phyloP scores from a whole-genome alignment of 176 grass and related monocot genomes.

The Triticum dicoccoides region DNA sequence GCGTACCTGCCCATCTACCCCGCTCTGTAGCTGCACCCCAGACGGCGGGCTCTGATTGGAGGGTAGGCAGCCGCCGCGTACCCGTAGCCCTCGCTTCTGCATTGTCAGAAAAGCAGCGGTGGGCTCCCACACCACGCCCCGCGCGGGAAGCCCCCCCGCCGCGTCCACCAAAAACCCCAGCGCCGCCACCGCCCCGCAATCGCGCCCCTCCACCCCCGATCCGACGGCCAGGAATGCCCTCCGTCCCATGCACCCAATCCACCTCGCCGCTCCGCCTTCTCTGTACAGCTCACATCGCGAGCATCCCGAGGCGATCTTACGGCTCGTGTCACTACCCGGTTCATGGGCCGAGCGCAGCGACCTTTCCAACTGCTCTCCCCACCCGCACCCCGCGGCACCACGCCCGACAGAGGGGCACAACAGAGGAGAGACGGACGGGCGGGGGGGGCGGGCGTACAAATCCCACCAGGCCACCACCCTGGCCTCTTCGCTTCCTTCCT shows the following conservation, averaged over 20 bases:
- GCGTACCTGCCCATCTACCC: not conserved
- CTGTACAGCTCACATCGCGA: not conserved
- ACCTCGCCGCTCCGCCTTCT: rapidly evolving
- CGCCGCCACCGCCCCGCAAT: not conserved
- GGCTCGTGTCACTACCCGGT: rapidly evolving
- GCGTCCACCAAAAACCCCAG: slow-evolving; percentile 6
- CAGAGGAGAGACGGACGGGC: not conserved
- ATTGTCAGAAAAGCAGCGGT: slow-evolving; percentile 20
- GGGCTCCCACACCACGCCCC: not conserved
- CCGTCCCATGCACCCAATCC: not conserved
- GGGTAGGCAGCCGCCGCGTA: not conserved
- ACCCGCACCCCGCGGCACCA: not conserved
- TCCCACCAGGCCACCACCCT: not conserved
- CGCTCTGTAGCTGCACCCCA: not conserved
- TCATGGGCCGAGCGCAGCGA: not conserved
- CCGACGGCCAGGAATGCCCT: rapidly evolving
- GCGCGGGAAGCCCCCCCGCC: slow-evolving; percentile 16
- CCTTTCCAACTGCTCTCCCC: not conserved
- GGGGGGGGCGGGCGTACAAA: not conserved
- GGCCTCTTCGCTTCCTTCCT: not conserved
- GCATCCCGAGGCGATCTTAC: not conserved
- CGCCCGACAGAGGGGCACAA: not conserved
- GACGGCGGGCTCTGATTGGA: not conserved
- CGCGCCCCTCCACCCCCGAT: not conserved
- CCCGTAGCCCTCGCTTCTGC: not conserved